Evolutionary conservation across 208 protist species (phyloP).

Genomic region (Jaenimonas drosophilae): DNA sequence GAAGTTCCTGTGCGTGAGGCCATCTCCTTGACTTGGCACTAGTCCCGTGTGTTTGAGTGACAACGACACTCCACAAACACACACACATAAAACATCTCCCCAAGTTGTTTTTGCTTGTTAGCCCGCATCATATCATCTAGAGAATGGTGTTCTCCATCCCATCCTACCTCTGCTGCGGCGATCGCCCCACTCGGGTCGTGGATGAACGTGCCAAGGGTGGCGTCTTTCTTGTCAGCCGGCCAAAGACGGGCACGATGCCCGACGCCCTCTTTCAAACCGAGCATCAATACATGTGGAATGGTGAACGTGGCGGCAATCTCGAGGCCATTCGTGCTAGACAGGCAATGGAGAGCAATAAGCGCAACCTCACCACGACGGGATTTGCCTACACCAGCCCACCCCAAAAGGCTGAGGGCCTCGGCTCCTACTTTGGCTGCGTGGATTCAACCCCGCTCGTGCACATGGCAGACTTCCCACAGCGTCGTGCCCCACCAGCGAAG

Average conservation of each 20-base stretch:
- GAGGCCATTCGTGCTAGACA: slow-evolving; percentile 44
- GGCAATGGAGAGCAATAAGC: slow-evolving; percentile 43
- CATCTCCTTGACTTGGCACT: too few relatives aligned
- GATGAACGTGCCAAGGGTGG: slow-evolving; percentile 55
- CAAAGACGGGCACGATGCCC: slow-evolving; percentile 70
- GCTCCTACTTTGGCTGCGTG: slow-evolving; percentile 82
- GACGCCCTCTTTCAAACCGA: slow-evolving; percentile 82
- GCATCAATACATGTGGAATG: slow-evolving; percentile 77
- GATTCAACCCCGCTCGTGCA: slow-evolving; percentile 38
- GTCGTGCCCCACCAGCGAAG: background rate
- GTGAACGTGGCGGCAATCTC: slow-evolving; percentile 60
- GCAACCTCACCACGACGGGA: slow-evolving; percentile 67
- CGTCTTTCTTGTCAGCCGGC: slow-evolving; percentile 49
- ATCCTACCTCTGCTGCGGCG: slow-evolving; percentile 68
- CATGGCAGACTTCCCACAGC: slow-evolving; percentile 46
- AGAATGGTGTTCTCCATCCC: slow-evolving; percentile 88
- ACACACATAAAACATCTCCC: too few relatives aligned
- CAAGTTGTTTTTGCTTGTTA: slow-evolving; percentile 6
- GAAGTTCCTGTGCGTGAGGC: too few relatives aligned
- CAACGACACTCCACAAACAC: too few relatives aligned
- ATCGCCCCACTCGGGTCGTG: slow-evolving; percentile 49
- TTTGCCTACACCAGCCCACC: slow-evolving; percentile 52
- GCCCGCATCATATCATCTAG: too few relatives aligned
- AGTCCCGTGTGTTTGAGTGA: too few relatives aligned
- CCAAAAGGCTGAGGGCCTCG: slow-evolving; percentile 41